Conservation (phyloP, 208 protist species). For the Acanthamoeba royreba region DNA sequence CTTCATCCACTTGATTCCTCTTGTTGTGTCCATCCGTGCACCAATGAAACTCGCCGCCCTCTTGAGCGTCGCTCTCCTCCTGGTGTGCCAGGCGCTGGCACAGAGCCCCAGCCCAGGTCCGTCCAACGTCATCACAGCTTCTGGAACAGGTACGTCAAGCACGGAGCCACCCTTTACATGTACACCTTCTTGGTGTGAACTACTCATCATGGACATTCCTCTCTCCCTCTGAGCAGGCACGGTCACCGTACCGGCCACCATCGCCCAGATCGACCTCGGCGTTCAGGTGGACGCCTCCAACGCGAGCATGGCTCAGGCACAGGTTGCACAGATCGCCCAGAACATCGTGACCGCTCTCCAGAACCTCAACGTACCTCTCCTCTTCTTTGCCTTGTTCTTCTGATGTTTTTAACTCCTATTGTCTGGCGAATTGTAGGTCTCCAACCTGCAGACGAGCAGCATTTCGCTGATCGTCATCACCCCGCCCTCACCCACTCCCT, state of each 20-base stretch:
- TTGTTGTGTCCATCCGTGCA: no score
- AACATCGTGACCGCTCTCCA: background rate
- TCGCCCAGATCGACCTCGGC: background rate
- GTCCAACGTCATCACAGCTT: no score
- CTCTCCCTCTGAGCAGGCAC: no score
- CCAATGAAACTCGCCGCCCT: no score
- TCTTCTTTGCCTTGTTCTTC: background rate
- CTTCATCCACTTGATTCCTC: no score
- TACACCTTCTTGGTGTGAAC: no score
- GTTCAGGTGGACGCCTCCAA: slow-evolving; percentile 3
- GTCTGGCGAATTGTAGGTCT: background rate
- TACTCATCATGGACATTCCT: no score
- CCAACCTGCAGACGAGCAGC: background rate
- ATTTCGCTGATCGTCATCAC: background rate
- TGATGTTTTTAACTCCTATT: background rate
- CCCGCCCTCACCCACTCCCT: background rate
- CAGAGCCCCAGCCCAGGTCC: no score
- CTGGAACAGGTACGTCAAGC: no score
- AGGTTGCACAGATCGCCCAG: background rate
- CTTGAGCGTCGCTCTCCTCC: no score
- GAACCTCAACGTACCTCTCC: background rate
- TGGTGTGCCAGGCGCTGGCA: no score
- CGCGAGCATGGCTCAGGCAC: background rate
- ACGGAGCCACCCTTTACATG: no score
- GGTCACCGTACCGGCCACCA: background rate